These are phyloP conservation scores for Macrotyloma uniflorum DNA, from an alignment of 306 rosid genomes.

Conservation along the genomic window DNA sequence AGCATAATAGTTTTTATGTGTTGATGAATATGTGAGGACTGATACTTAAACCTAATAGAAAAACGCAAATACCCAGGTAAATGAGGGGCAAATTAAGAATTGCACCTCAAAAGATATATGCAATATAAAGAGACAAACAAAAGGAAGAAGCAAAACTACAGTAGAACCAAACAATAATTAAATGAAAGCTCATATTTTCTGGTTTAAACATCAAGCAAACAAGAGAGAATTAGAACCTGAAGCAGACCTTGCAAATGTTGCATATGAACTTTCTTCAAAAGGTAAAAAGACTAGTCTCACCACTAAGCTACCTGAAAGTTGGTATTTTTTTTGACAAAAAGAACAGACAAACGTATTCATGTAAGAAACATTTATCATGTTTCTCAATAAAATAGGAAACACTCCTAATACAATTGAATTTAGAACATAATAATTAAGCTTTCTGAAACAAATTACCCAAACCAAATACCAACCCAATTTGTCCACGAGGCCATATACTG, in stretches of 20 bases:
- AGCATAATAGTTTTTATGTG: background rate
- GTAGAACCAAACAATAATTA: constrained; percentile 17
- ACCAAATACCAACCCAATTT: constrained; percentile 66
- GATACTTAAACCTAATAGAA: constrained; percentile 13
- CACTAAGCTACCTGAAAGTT: constrained; percentile 87
- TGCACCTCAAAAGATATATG: constrained; percentile 14
- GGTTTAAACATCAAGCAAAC: constrained; percentile 25
- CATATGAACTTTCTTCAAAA: constrained; percentile 91
- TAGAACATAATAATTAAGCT: constrained; percentile 33
- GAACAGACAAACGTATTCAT: constrained; percentile 22
- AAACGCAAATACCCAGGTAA: background rate
- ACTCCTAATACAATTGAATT: background rate
- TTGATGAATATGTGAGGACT: background rate
- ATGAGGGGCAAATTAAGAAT: background rate
- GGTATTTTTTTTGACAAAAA: background rate
- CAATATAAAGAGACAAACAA: constrained; percentile 9
- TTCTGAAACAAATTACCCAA: constrained; percentile 21
- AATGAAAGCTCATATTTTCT: background rate
- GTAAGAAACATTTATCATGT: background rate
- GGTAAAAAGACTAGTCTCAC: constrained; percentile 95
- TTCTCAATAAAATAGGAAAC: constrained; percentile 18
- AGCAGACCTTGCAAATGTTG: constrained; percentile 95
- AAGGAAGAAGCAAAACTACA: background rate
- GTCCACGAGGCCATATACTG: constrained; percentile 90
- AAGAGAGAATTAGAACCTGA: constrained; percentile 82